Evolutionary conservation across 2,329 filamentous ascomycete genomes (phyloP), one percentile per base, ranked within the genome.

Genomic region (Dryadomyces quercus-mongolicae): DNA sequence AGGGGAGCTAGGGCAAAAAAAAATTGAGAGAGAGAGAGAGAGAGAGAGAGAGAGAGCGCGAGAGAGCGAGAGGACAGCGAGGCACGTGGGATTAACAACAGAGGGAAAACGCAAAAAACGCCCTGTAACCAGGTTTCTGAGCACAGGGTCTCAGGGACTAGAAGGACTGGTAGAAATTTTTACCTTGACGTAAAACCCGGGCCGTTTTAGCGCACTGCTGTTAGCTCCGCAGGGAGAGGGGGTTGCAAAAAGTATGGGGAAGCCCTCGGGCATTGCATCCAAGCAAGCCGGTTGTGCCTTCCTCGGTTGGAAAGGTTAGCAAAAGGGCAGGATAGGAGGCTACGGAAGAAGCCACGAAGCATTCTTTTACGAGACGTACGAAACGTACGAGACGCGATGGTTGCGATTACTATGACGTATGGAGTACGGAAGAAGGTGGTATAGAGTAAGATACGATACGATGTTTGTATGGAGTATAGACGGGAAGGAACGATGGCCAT

Each of bases 1-100:
- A 38, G 47, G 25, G 25, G 25, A 44, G 49, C 49, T 51, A 51
- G 49, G 49, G 49, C 49, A 43, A 40, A 36, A 51, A 50, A 50
- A 42, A n/a, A 18, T n/a, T n/a, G n/a, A 10, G 38, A 38, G 20
- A 50, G 48, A 49, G 34, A 34, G 15, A 16, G 18, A 22, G 13
- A 3, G 6, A 13, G 8, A 20, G 47, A 10, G 38, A 38, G 20
- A 50, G 48, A 49, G 34, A 34, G 15, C 7, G 18, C 16, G 13
- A 3, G 6, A 13, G 8, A 20, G 47, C 10, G 47, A 25, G 9
- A 25, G 25, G 38, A 31, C 38, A 10, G 40, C 22, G 16, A 34
- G 5, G 18, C 10, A 40, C 16, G 42, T 46, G 44, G 20, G 44
- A 46, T 21, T 46, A 25, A 25, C 8, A 45, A 45, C 15, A 45